Percentiles rank a stretch among this genome's conserved stretches.
phyloP scores from a whole-genome alignment of 345 rosid genomes.

The Salix suchowensis region DNA sequence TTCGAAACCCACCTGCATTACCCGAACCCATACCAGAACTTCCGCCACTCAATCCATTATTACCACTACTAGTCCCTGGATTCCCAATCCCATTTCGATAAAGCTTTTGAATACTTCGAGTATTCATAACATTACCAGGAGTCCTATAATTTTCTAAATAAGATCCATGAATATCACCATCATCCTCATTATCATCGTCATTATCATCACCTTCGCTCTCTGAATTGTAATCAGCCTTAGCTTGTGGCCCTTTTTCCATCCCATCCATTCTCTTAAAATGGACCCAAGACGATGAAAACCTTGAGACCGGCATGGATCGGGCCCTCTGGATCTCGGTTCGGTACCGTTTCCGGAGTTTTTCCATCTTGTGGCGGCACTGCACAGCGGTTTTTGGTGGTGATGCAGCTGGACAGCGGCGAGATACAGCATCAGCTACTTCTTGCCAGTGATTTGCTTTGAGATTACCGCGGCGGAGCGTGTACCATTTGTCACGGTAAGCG shows the following conservation, averaged over 20 bases:
- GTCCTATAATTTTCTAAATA: conserved; percentile 37
- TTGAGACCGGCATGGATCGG: conserved; percentile 70
- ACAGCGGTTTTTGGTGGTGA: conserved; percentile 70
- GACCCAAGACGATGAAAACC: conserved; percentile 81
- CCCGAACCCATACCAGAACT: neutral
- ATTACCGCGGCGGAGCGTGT: conserved; percentile 78
- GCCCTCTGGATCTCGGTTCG: conserved; percentile 88
- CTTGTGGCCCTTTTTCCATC: conserved; percentile 68
- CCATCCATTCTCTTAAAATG: conserved; percentile 82
- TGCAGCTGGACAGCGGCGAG: conserved; percentile 53
- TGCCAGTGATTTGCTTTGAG: conserved; percentile 95
- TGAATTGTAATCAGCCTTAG: conserved; percentile 27
- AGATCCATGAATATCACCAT: conserved; percentile 39
- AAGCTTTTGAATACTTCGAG: conserved; percentile 52
- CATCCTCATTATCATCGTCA: conserved; percentile 38
- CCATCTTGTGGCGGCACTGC: conserved; percentile 99
- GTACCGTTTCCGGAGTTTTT: conserved; percentile 86
- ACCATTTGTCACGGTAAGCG: conserved; percentile 84
- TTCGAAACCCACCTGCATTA: conserved; percentile 47
- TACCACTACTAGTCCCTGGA: conserved; percentile 24
- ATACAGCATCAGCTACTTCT: conserved; percentile 75
- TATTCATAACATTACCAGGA: conserved; percentile 20
- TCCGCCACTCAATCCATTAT: neutral
- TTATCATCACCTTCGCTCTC: conserved; percentile 34
- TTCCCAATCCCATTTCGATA: conserved; percentile 51